Percentiles rank a stretch among this genome's conserved stretches.
Evolutionary conservation across 345 rosid species (phyloP).

Genomic region (Noccaea caerulescens): DNA sequence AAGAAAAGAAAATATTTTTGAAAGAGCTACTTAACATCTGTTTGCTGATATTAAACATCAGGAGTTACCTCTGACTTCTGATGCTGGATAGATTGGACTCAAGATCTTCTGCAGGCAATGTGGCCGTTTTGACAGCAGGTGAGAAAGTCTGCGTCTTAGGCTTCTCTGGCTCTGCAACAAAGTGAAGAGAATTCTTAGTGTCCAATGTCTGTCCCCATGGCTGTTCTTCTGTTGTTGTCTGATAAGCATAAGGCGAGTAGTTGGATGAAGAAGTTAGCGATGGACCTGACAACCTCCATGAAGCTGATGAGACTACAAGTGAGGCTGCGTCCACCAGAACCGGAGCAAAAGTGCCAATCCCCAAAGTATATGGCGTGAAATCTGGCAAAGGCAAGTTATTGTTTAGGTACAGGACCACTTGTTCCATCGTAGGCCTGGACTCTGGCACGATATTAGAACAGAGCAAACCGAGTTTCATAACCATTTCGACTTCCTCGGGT

Average conservation of each 20-base stretch:
- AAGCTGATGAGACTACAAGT: constrained; percentile 34
- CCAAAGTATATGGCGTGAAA: constrained; percentile 39
- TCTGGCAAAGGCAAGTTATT: constrained; percentile 44
- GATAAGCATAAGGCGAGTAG: constrained; percentile 32
- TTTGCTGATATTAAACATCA: constrained; percentile 23
- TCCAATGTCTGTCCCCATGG: constrained; percentile 44
- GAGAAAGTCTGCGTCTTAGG: constrained; percentile 1
- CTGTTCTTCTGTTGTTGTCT: constrained; percentile 17
- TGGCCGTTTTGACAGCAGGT: constrained; percentile 14
- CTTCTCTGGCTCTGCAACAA: constrained; percentile 33
- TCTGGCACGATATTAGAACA: constrained; percentile 48
- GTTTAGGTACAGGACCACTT: constrained; percentile 47
- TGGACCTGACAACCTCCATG: constrained; percentile 38
- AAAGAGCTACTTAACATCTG: constrained; percentile 5
- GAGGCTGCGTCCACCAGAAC: constrained; percentile 42
- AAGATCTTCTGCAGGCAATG: constrained; percentile 19
- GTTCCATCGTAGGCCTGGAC: constrained; percentile 53
- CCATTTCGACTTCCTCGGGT: constrained; percentile 53
- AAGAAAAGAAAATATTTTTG: neutral
- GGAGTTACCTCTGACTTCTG: constrained; percentile 18
- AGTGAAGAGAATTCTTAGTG: constrained; percentile 36
- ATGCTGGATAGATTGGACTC: constrained; percentile 24
- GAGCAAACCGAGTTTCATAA: constrained; percentile 55
- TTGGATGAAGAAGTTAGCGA: constrained; percentile 35
- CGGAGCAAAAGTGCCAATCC: constrained; percentile 44